These are phyloP conservation scores for Rhododendron henanense DNA, from an alignment of 148 eudicot species.

Conservation along the genomic window DNA sequence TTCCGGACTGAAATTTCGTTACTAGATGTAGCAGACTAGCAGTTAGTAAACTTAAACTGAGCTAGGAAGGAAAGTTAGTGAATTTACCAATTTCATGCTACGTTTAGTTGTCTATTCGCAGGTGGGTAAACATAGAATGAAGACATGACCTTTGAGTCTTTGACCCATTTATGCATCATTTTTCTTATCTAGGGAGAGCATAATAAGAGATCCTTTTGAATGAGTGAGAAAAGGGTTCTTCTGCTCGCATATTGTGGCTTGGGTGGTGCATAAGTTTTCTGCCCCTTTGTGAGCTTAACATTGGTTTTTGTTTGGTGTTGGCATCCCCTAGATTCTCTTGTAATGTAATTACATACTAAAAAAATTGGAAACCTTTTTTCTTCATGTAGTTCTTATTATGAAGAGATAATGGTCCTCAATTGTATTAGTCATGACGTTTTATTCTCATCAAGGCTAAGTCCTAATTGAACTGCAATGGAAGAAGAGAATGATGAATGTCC, in stretches of 20 bases:
- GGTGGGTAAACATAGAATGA: neutral
- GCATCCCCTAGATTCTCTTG: neutral
- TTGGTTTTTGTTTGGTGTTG: neutral
- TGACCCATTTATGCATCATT: neutral
- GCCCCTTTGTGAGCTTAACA: neutral
- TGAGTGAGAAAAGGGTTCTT: neutral
- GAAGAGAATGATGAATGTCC: neutral
- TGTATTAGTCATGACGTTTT: neutral
- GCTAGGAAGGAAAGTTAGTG: neutral
- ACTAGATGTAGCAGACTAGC: neutral
- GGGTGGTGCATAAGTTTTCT: neutral
- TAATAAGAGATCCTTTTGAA: neutral
- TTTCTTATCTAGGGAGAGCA: neutral
- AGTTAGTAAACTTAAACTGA: neutral
- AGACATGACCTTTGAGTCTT: neutral
- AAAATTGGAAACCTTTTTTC: neutral
- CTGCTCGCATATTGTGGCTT: neutral
- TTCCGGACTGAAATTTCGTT: neutral
- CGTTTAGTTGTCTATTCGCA: neutral
- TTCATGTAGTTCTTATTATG: neutral
- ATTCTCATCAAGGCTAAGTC: too few species aligned
- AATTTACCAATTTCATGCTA: neutral
- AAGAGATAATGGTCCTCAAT: neutral
- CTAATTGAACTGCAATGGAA: neutral
- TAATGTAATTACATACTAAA: too few species aligned